A percentile compares a stretch with the other conserved stretches of the same genome.
Evolutionary conservation across 1,139 yeast genomes (phyloP).

Genomic region (Lodderomyces metapsilosis): DNA sequence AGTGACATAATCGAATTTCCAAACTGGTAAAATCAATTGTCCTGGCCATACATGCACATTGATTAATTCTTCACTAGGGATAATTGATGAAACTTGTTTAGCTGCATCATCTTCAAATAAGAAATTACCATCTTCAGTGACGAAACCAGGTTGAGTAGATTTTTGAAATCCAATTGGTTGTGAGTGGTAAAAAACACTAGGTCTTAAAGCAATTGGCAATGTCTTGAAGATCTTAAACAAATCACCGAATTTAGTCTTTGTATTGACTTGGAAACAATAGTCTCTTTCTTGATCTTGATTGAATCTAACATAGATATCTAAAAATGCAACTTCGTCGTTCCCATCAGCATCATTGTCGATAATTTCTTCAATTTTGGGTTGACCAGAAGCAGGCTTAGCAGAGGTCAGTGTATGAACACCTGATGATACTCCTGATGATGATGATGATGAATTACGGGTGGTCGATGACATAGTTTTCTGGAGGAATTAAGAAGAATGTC

Average conservation of each 20-base stretch:
- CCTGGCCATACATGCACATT: constrained; percentile 81
- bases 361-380: neutral
- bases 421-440: neutral
- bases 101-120: constrained; percentile 62
- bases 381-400: neutral
- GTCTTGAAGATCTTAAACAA: constrained; percentile 60
- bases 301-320: constrained; percentile 80
- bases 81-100: constrained; percentile 42
- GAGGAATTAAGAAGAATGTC: neutral
- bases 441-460: neutral
- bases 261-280: constrained; percentile 76
- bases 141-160: constrained; percentile 76
- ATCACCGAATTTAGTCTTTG: constrained; percentile 56
- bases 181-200: constrained; percentile 67
- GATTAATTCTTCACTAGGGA: constrained; percentile 44
- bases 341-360: constrained; percentile 4
- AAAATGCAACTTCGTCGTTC: constrained; percentile 24
- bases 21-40: constrained; percentile 78
- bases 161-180: constrained; percentile 66
- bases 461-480: neutral
- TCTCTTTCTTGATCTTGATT: constrained; percentile 84
- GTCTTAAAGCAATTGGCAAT: constrained; percentile 76
- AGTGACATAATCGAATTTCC: constrained; percentile 59
- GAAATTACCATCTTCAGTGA: constrained; percentile 81
- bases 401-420: neutral